These are phyloP conservation scores for Tetrahymena malaccensis DNA, from an alignment of 73 alveolate species.

Conservation along the genomic window DNA sequence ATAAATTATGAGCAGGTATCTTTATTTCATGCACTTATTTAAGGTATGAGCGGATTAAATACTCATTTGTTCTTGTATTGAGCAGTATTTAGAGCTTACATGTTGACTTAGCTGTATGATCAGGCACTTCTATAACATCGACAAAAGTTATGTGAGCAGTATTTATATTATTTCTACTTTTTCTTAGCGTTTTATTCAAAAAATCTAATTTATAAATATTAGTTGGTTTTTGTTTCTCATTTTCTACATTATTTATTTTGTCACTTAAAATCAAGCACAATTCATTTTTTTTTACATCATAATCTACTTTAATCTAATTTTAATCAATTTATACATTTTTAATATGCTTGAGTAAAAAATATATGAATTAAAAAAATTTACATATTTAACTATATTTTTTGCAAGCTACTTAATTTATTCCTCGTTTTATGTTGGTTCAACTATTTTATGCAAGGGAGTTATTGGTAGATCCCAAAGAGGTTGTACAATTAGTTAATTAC, in stretches of 20 bases:
- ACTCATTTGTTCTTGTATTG: not conserved
- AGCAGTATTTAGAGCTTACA: not conserved
- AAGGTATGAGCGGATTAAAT: not conserved
- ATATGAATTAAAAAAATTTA: not conserved
- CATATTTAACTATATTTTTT: not conserved
- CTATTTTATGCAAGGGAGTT: not conserved
- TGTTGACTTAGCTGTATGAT: not conserved
- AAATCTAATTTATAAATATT: not conserved
- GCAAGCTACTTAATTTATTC: not conserved
- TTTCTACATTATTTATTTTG: not conserved
- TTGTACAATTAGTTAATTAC: not conserved
- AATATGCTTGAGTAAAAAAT: too few relatives aligned
- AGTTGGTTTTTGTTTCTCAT: not conserved
- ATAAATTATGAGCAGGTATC: not conserved
- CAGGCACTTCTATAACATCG: not conserved
- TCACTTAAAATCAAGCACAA: not conserved
- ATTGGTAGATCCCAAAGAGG: not conserved
- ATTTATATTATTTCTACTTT: not conserved
- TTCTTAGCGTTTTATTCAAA: not conserved
- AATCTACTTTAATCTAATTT: not conserved
- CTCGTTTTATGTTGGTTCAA: not conserved
- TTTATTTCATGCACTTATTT: not conserved
- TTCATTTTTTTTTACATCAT: not conserved
- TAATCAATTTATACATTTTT: too few relatives aligned
- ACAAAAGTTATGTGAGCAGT: not conserved